Evolutionary conservation across 257 asterid genomes (phyloP), one percentile per base, ranked within the genome.

Genomic region (Schizonepeta tenuifolia): DNA sequence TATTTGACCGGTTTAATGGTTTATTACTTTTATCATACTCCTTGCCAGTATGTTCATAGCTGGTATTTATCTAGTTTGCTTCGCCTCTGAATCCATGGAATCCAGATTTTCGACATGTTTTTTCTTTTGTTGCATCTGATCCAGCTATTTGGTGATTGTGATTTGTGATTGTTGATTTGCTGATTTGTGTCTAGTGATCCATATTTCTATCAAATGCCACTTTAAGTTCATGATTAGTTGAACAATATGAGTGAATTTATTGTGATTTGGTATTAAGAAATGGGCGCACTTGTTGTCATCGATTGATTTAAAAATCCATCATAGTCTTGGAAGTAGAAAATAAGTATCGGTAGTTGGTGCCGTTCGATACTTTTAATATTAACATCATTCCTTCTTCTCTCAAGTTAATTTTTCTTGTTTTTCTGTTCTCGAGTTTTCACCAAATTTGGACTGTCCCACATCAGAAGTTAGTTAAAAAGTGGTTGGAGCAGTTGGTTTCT

Each of bases 401-500:
- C 60, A 51, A 51, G 28, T 18, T 54, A 0, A 9, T 18, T 55
- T 24, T 56, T 56, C 40, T 24, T 56, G n/a, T 0, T 21, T 22
- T 54, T 54, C 3, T 56, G 0, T 20, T 2, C 6, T 18, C 9
- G 31, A 53, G 26, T 53, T 53, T 53, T 53, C 28, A 53, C 40
- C 3, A 26, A 18, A 57, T 57, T 57, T 57, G 6, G 4, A 57
- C 2, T 26, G 63, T 56, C 40, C 40, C 40, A 56, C 17, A 12
- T 24, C 20, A 56, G n/a, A 72, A 72, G 70, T 47, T 49, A 60
- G 63, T 61, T 72, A 65, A 47, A 44, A 49, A 9, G 70, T 17
- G 38, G 69, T 58, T 43, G 47, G 26, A 53, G 51, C 15, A 33
- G 76, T 72, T 72, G 63, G 40, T 33, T 58, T 33, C 31, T 21